phyloP scores from a whole-genome alignment of 2,329 filamentous ascomycete genomes.

The Coniochaeta sp. region DNA sequence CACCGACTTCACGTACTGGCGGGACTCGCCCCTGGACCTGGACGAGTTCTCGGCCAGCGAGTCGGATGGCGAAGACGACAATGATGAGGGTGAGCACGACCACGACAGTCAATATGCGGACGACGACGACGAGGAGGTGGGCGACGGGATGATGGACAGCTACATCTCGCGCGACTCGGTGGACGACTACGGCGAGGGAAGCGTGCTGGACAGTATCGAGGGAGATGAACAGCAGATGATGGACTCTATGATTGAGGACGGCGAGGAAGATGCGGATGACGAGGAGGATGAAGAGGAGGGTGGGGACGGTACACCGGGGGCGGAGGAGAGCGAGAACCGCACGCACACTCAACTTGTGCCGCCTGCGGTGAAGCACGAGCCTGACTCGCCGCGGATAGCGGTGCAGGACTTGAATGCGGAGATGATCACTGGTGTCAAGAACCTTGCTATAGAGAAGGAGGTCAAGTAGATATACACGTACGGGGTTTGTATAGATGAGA shows the following conservation, averaged over 20 bases:
- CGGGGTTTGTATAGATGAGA: background rate
- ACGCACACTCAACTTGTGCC: background rate
- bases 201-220: constrained; percentile 26
- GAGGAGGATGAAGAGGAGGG: constrained; percentile 22
- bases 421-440: constrained; percentile 52
- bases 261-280: constrained; percentile 21
- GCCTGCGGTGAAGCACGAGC: constrained; percentile 3
- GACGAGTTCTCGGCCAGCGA: constrained; percentile 87
- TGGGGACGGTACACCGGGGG: constrained; percentile 32
- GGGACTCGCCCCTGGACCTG: constrained; percentile 74
- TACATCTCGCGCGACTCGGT: constrained; percentile 30
- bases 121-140: constrained; percentile 33
- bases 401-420: constrained; percentile 46
- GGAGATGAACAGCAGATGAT: constrained; percentile 34
- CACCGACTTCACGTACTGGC: constrained; percentile 97
- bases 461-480: constrained; percentile 13
- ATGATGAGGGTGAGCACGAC: constrained; percentile 46
- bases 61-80: constrained; percentile 46
- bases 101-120: constrained; percentile 26
- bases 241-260: constrained; percentile 30
- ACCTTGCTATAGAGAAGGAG: constrained; percentile 40
- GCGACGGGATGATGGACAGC: constrained; percentile 37
- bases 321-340: constrained; percentile 17
- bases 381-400: constrained; percentile 11
- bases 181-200: constrained; percentile 29